Percentiles rank a stretch among this genome's conserved stretches.
Evolutionary conservation across 805 yeast species (phyloP).

Genomic region (Schwanniomyces sp.): DNA sequence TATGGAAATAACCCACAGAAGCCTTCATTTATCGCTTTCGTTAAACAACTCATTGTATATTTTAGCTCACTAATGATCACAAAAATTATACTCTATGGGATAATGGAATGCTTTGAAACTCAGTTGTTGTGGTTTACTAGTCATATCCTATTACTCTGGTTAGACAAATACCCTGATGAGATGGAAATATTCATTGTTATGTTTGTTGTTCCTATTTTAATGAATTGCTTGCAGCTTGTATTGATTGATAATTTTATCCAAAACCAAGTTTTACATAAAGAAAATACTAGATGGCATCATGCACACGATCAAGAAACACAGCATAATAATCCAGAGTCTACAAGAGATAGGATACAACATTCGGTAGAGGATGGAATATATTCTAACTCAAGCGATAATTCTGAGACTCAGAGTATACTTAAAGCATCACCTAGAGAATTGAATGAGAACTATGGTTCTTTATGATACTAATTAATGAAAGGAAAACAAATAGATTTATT

Average conservation of each 20-base stretch:
- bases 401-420: not conserved
- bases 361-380: not conserved
- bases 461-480: not conserved
- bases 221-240: slow-evolving; percentile 73
- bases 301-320: slow-evolving; percentile 13
- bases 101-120: slow-evolving; percentile 65
- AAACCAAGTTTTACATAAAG: slow-evolving; percentile 42
- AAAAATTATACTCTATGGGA: slow-evolving; percentile 61
- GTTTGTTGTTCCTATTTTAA: slow-evolving; percentile 72
- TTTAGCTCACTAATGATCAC: slow-evolving; percentile 62
- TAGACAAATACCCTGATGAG: slow-evolving; percentile 70
- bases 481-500: not conserved
- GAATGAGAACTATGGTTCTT: not conserved
- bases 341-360: not conserved
- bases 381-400: not conserved
- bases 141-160: slow-evolving; percentile 78
- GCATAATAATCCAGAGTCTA: not conserved
- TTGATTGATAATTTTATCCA: slow-evolving; percentile 75
- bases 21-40: slow-evolving; percentile 51
- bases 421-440: not conserved
- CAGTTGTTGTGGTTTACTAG: slow-evolving; percentile 54
- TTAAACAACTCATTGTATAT: slow-evolving; percentile 72
- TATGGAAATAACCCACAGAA: slow-evolving; percentile 65
- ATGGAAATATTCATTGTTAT: slow-evolving; percentile 84
- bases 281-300: slow-evolving; percentile 20